A percentile compares a stretch with the other conserved stretches of the same genome.
Conservation (phyloP, 352 stramenopile species). For the Globisporangium mamillatum region DNA sequence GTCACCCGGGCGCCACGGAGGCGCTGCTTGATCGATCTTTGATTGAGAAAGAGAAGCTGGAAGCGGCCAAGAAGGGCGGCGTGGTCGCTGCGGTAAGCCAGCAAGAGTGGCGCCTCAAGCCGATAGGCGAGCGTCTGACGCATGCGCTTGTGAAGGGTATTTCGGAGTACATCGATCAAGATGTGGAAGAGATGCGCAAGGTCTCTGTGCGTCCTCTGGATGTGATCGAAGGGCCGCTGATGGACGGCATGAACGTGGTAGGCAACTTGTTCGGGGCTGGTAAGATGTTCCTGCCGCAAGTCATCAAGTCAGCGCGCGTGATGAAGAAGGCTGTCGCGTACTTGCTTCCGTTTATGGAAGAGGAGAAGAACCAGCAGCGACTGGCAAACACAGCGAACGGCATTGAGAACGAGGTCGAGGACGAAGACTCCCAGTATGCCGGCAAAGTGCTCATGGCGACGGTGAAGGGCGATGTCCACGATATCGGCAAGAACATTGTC, state of each 20-base stretch:
- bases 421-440: slow-evolving; percentile 83
- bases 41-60: slow-evolving; percentile 81
- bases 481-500: slow-evolving; percentile 99
- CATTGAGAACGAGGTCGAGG: slow-evolving; percentile 77
- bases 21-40: slow-evolving; percentile 88
- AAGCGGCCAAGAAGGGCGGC: slow-evolving; percentile 85
- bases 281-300: slow-evolving; percentile 99
- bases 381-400: slow-evolving; percentile 67
- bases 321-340: slow-evolving; percentile 99
- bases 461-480: slow-evolving; percentile 98
- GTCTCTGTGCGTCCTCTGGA: slow-evolving; percentile 81
- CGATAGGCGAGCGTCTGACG: slow-evolving; percentile 90
- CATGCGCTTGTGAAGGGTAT: slow-evolving; percentile 98
- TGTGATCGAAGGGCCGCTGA: slow-evolving; percentile 98
- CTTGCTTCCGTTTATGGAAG: slow-evolving; percentile 97
- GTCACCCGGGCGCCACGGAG: slow-evolving; percentile 87
- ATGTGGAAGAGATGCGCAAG: slow-evolving; percentile 94
- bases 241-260: slow-evolving; percentile 98
- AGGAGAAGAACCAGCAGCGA: slow-evolving; percentile 92
- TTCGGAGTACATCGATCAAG: slow-evolving; percentile 93
- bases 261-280: slow-evolving; percentile 95
- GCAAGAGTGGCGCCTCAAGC: slow-evolving; percentile 89
- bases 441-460: slow-evolving; percentile 97
- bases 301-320: slow-evolving; percentile 97
- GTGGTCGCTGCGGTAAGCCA: slow-evolving; percentile 48